Conservation (phyloP, 1,139 yeast species). For the Yamadazyma jaroonii region DNA sequence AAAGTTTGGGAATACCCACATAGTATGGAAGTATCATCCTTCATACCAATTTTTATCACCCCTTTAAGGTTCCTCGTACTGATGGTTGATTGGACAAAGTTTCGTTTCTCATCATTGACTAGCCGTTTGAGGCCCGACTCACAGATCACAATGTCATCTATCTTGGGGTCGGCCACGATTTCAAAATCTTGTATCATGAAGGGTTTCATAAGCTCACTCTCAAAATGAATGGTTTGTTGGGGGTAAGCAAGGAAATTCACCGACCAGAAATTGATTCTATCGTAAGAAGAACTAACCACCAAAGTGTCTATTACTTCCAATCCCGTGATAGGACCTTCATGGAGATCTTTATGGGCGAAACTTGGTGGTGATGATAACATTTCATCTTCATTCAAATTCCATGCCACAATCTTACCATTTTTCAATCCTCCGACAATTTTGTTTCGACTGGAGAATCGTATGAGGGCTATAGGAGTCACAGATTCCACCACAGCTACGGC, state of each 20-base stretch:
- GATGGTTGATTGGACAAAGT: conserved; percentile 21
- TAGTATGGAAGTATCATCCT: conserved; percentile 10
- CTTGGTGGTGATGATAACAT: conserved; percentile 24
- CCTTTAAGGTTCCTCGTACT: conserved; percentile 7
- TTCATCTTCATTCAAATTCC: conserved; percentile 28
- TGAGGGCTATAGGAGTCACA: conserved; percentile 25
- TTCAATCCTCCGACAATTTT: conserved; percentile 36
- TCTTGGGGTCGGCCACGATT: neutral
- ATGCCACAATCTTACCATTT: conserved; percentile 38
- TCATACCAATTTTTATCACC: conserved; percentile 9
- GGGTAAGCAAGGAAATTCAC: conserved; percentile 22
- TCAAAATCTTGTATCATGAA: neutral
- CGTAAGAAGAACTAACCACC: conserved; percentile 33
- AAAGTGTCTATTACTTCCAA: conserved; percentile 13
- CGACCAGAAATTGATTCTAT: conserved; percentile 41
- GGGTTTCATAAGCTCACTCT: conserved; percentile 6
- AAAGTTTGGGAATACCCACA: conserved; percentile 9
- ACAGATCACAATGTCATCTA: neutral
- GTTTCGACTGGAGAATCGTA: conserved; percentile 28
- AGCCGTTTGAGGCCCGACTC: conserved; percentile 26
- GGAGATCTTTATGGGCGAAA: conserved; percentile 12
- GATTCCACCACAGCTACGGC: conserved; percentile 30
- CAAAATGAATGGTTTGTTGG: conserved; percentile 8
- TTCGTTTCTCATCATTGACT: conserved; percentile 22
- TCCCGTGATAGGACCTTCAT: conserved; percentile 12